A percentile compares a stretch with the other conserved stretches of the same genome.
These are phyloP conservation scores for Colletotrichum lini DNA, from an alignment of 2,329 filamentous ascomycete genomes.

Conservation along the genomic window DNA sequence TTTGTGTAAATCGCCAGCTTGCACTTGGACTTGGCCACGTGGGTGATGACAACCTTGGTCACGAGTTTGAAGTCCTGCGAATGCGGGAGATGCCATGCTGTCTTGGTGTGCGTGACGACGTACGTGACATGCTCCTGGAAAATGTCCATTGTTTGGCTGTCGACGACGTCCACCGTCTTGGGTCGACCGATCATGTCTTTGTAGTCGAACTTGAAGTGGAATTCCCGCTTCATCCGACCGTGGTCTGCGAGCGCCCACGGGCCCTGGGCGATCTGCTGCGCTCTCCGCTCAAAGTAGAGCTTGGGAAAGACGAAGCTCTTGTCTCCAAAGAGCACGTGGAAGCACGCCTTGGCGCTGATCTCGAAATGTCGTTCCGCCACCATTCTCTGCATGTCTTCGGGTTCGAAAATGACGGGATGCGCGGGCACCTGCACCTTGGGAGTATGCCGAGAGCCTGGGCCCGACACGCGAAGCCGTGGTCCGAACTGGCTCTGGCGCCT, in stretches of 20 bases:
- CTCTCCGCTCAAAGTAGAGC: conserved; percentile 86
- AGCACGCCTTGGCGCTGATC: conserved; percentile 92
- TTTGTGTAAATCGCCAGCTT: conserved; percentile 91
- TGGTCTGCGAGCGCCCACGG: conserved; percentile 84
- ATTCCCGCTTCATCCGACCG: conserved; percentile 81
- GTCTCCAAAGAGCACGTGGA: conserved; percentile 96
- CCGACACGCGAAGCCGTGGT: conserved; percentile 53
- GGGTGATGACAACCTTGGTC: conserved; percentile 93
- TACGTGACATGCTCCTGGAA: conserved; percentile 82
- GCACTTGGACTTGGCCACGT: conserved; percentile 91
- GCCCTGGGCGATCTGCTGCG: conserved; percentile 85
- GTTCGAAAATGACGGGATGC: conserved; percentile 86
- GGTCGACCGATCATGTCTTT: conserved; percentile 75
- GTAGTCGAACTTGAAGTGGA: conserved; percentile 83
- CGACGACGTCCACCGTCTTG: conserved; percentile 75
- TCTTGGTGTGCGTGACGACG: conserved; percentile 74
- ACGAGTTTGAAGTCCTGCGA: conserved; percentile 84
- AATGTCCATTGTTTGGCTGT: conserved; percentile 89
- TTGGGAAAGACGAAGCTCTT: conserved; percentile 95
- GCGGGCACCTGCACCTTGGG: conserved; percentile 86
- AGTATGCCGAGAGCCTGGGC: conserved; percentile 32
- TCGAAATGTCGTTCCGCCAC: conserved; percentile 88
- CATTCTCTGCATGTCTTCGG: conserved; percentile 82
- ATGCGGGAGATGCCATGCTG: conserved; percentile 88
- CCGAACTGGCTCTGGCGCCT: conserved; percentile 53